These are phyloP conservation scores for Globisporangium paroecandrum DNA, from an alignment of 352 stramenopile genomes.

Conservation along the genomic window DNA sequence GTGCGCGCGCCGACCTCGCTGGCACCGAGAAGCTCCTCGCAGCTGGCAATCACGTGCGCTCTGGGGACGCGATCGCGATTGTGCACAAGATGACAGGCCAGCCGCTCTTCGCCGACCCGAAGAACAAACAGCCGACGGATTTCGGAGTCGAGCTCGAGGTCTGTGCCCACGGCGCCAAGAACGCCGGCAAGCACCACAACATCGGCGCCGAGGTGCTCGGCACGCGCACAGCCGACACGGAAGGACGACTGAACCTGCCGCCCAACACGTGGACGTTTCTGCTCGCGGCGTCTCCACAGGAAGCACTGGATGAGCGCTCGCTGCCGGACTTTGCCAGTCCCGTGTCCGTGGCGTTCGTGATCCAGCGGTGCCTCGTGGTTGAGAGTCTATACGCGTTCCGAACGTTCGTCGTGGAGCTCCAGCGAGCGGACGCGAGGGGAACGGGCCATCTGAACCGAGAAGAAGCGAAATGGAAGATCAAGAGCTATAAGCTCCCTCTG, in stretches of 20 bases:
- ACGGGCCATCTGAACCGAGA: conserved; percentile 63
- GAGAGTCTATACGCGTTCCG: conserved; percentile 68
- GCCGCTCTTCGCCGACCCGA: conserved; percentile 44
- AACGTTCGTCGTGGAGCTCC: conserved; percentile 37
- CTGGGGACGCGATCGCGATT: conserved; percentile 53
- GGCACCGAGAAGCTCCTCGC: conserved; percentile 71
- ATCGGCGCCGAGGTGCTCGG: conserved; percentile 54
- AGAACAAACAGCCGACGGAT: conserved; percentile 68
- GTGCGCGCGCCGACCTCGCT: conserved; percentile 54
- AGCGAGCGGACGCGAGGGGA: conserved; percentile 36
- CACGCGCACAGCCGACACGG: conserved; percentile 63
- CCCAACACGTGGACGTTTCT: conserved; percentile 71
- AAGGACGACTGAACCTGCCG: conserved; percentile 39
- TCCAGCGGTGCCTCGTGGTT: conserved; percentile 50
- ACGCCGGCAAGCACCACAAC: conserved; percentile 65
- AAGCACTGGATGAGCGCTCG: conserved; percentile 43
- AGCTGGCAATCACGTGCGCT: conserved; percentile 34
- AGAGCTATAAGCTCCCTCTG: conserved; percentile 47
- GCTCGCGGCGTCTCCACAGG: conserved; percentile 31
- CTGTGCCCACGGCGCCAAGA: conserved; percentile 40
- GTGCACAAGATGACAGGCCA: conserved; percentile 86
- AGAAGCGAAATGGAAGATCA: conserved; percentile 60
- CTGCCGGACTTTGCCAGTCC: conserved; percentile 44
- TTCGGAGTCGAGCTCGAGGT: conserved; percentile 82
- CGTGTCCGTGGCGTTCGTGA: conserved; percentile 36